These are phyloP conservation scores for Prunus mume DNA, from an alignment of 306 rosid genomes.

Conservation along the genomic window DNA sequence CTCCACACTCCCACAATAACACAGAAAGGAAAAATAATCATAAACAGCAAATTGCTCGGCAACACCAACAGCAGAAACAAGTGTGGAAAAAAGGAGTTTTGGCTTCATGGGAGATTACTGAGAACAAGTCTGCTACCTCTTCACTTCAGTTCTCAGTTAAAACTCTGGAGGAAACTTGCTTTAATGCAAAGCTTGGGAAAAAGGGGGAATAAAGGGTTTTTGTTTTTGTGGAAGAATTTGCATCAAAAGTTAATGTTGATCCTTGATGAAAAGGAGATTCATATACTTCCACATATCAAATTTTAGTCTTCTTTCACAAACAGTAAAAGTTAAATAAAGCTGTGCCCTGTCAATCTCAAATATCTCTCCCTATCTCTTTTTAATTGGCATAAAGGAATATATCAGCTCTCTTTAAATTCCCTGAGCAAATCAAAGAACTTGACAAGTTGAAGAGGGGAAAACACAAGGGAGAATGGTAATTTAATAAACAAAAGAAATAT, in stretches of 20 bases:
- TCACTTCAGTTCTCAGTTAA: slow-evolving; percentile 29
- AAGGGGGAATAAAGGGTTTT: slow-evolving; percentile 35
- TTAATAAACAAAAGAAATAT: no score
- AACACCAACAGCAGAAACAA: slow-evolving; percentile 9
- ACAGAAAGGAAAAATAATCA: slow-evolving; percentile 6
- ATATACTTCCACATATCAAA: slow-evolving; percentile 26
- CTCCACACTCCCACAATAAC: slow-evolving; percentile 6
- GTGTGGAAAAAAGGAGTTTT: slow-evolving; percentile 1
- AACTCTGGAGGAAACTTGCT: slow-evolving; percentile 18
- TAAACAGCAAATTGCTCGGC: no score
- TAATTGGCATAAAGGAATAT: slow-evolving; percentile 13
- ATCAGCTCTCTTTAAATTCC: slow-evolving; percentile 16
- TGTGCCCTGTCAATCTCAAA: not conserved
- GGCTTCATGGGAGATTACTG: slow-evolving; percentile 36
- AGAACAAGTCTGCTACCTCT: slow-evolving; percentile 41
- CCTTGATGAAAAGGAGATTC: slow-evolving; percentile 34
- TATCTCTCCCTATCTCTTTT: not conserved
- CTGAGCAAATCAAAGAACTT: slow-evolving; percentile 7
- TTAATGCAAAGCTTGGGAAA: not conserved
- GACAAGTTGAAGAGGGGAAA: not conserved
- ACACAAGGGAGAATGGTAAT: no score
- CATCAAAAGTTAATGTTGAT: slow-evolving; percentile 38
- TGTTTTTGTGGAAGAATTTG: slow-evolving; percentile 32
- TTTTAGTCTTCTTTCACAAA: slow-evolving; percentile 34
- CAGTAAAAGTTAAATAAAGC: slow-evolving; percentile 39